Evolutionary conservation across 129 eudicot species (phyloP).

Genomic region (Oenanthe sinensis): DNA sequence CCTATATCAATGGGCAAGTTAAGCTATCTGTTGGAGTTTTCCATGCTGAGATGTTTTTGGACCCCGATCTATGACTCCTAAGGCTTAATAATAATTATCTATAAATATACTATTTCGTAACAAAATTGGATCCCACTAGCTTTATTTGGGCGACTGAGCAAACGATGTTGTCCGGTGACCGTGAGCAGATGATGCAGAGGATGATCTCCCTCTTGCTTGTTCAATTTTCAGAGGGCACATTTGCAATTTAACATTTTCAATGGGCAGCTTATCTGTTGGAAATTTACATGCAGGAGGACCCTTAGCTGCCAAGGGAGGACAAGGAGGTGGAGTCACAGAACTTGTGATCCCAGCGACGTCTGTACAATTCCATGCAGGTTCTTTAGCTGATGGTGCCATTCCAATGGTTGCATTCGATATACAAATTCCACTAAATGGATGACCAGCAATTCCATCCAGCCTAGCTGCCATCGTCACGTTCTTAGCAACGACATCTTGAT

Average conservation of each 20-base stretch:
- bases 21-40: too few species aligned
- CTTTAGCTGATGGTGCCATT: constrained; percentile 37
- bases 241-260: constrained; percentile 48
- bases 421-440: constrained; percentile 71
- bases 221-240: constrained; percentile 25
- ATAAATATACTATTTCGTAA: too few species aligned
- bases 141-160: too few species aligned
- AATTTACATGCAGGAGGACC: constrained; percentile 15
- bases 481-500: constrained; percentile 61
- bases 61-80: too few species aligned
- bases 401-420: constrained; percentile 70
- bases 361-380: constrained; percentile 65
- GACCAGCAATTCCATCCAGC: constrained; percentile 63
- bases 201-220: too few species aligned
- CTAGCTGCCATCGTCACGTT: constrained; percentile 60
- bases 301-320: constrained; percentile 39
- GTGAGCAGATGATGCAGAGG: too few species aligned
- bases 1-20: too few species aligned
- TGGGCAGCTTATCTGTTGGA: constrained; percentile 49
- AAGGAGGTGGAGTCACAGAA: constrained; percentile 62
- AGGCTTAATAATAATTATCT: too few species aligned
- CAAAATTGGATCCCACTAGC: too few species aligned
- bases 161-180: too few species aligned
- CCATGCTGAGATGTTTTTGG: too few species aligned
- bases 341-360: constrained; percentile 61